A percentile compares a stretch with the other conserved stretches of the same genome.
Conservation (phyloP, 495 filamentous ascomycete genomes). For the Staphylotrichum tortipilum region DNA sequence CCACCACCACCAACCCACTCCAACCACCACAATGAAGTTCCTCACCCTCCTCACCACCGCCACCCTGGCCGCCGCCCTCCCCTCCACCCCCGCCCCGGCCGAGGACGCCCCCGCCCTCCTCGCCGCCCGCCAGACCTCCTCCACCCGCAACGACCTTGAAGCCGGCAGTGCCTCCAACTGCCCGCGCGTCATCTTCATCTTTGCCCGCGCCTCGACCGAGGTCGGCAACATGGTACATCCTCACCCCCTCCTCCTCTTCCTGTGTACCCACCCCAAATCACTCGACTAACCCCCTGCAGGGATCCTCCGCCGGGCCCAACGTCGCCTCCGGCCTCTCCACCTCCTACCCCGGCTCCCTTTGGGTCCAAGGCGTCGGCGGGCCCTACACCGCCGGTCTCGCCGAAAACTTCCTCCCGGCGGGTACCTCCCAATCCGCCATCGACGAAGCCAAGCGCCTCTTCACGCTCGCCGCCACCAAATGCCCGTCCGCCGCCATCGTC, state of each 20-base stretch:
- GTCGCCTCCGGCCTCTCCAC: conserved; percentile 23
- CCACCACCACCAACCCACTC: no score
- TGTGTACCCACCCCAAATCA: not conserved
- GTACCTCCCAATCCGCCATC: conserved; percentile 29
- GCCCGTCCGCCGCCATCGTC: conserved; percentile 31
- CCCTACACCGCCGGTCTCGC: conserved; percentile 28
- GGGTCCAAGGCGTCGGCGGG: conserved; percentile 31
- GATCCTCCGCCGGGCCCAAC: conserved; percentile 20
- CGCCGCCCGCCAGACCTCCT: conserved; percentile 1
- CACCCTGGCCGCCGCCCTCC: conserved; percentile 6
- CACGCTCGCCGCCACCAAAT: conserved; percentile 23
- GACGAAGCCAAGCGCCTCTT: conserved; percentile 27
- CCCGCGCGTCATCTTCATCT: conserved; percentile 43
- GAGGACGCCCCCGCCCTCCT: not conserved
- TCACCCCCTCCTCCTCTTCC: not conserved
- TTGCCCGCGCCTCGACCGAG: conserved; percentile 32
- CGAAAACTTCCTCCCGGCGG: conserved; percentile 27
- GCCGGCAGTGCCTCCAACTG: conserved; percentile 20
- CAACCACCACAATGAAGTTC: conserved; percentile 10
- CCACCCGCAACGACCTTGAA: conserved; percentile 5
- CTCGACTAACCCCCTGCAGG: conserved; percentile 13
- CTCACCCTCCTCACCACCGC: conserved; percentile 4
- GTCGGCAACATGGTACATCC: conserved; percentile 43
- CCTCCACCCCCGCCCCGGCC: not conserved
- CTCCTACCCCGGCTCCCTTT: conserved; percentile 15